Percentiles rank a stretch among this genome's conserved stretches.
Conservation (phyloP, 352 stramenopile genomes). For the Globisporangium carolinianum region DNA sequence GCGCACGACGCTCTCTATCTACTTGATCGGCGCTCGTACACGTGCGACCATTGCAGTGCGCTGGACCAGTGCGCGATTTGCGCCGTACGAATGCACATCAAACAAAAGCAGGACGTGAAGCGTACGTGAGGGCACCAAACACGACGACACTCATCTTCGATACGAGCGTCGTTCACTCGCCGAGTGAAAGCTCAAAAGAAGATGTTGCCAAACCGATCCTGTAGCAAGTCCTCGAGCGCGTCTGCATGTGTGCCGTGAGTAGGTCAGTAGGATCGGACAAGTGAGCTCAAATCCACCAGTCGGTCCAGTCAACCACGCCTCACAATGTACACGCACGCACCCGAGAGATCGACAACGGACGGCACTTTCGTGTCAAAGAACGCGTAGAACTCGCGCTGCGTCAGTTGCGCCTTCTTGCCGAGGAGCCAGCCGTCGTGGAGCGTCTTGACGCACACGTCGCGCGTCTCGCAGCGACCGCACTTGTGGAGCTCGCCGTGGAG, state of each 20-base stretch:
- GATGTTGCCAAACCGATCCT: slow-evolving; percentile 51
- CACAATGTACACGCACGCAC: slow-evolving; percentile 17
- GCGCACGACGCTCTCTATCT: too few relatives aligned
- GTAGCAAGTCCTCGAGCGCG: slow-evolving; percentile 31
- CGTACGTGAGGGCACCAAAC: too few relatives aligned
- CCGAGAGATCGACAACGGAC: slow-evolving; percentile 45
- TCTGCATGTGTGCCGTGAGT: slow-evolving; percentile 17
- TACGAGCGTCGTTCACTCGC: too few relatives aligned
- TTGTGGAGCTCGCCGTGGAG: slow-evolving; percentile 35
- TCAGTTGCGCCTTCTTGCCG: slow-evolving; percentile 37
- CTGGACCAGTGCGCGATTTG: too few relatives aligned
- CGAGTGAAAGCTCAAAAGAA: slow-evolving; percentile 21
- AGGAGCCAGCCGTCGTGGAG: slow-evolving; percentile 50
- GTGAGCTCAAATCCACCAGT: background rate
- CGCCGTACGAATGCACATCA: too few relatives aligned
- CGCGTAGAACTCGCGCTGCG: slow-evolving; percentile 43
- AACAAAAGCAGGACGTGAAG: too few relatives aligned
- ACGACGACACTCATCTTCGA: too few relatives aligned
- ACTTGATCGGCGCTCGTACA: too few relatives aligned
- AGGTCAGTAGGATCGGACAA: background rate
- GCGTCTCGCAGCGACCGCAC: slow-evolving; percentile 17
- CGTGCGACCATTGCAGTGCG: too few relatives aligned
- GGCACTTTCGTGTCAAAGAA: slow-evolving; percentile 58
- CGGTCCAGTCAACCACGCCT: background rate
- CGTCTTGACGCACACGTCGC: slow-evolving; percentile 51